These are phyloP conservation scores for Cutaneotrichosporon mucoides DNA, from an alignment of 1,284 basidiomycete genomes.

Conservation along the genomic window DNA sequence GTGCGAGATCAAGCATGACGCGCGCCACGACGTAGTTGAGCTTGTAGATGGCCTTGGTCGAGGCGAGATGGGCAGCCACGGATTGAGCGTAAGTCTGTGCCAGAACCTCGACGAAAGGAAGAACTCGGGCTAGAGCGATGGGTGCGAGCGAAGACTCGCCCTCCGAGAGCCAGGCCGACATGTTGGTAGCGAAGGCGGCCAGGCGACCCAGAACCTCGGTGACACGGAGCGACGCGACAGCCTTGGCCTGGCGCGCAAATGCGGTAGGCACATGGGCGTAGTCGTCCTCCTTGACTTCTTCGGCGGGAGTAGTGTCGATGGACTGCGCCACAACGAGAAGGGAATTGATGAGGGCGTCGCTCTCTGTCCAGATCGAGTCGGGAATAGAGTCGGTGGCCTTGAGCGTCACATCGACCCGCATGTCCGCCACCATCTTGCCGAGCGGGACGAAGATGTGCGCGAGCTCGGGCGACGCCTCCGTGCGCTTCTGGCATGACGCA, in stretches of 20 bases:
- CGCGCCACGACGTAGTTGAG: constrained; percentile 73
- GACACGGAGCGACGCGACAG: constrained; percentile 34
- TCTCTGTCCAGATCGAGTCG: constrained; percentile 30
- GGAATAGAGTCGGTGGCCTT: constrained; percentile 5
- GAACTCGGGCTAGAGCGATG: constrained; percentile 29
- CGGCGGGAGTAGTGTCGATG: constrained; percentile 45
- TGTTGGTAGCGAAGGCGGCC: constrained; percentile 18
- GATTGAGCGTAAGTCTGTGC: constrained; percentile 54
- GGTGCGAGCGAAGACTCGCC: constrained; percentile 14
- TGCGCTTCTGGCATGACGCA: constrained; percentile 6
- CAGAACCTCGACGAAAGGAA: constrained; percentile 55
- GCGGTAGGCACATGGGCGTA: constrained; percentile 38
- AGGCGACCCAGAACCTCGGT: constrained; percentile 41
- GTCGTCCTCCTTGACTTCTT: constrained; percentile 32
- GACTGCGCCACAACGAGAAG: constrained; percentile 64
- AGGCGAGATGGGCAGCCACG: constrained; percentile 22
- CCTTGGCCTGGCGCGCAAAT: constrained; percentile 23
- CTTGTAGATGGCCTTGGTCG: constrained; percentile 74
- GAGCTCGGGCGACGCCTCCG: constrained; percentile 47
- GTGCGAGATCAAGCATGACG: constrained; percentile 68
- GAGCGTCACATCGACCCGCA: constrained; percentile 6
- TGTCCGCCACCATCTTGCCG: constrained; percentile 51
- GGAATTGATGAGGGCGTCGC: constrained; percentile 57
- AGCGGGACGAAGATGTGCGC: constrained; percentile 55
- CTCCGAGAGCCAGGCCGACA: constrained; percentile 14